phyloP scores from a whole-genome alignment of 495 filamentous ascomycete species.

The Venustampulla echinocandica region DNA sequence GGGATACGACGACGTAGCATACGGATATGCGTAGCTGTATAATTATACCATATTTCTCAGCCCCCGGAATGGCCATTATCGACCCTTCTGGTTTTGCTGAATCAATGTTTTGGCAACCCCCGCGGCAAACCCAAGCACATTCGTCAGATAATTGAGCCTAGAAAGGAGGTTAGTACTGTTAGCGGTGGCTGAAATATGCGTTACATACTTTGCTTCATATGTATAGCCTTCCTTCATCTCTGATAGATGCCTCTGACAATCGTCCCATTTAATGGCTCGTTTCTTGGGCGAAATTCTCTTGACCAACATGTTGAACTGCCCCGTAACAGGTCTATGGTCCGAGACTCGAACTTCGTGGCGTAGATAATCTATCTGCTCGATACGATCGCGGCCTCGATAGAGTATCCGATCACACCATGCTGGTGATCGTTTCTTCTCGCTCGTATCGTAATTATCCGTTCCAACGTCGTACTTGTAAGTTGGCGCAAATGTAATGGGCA shows the following conservation, averaged over 20 bases:
- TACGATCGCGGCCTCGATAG: constrained; percentile 71
- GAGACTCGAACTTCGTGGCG: constrained; percentile 83
- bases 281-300: constrained; percentile 66
- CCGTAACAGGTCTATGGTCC: constrained; percentile 90
- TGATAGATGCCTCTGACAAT: constrained; percentile 63
- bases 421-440: constrained; percentile 89
- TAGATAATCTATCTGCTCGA: constrained; percentile 80
- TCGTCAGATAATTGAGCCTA: constrained; percentile 19
- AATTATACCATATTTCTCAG: too few relatives aligned
- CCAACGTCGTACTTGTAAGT: constrained; percentile 99
- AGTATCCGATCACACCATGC: constrained; percentile 95
- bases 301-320: constrained; percentile 66
- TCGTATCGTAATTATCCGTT: constrained; percentile 85
- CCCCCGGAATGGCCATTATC: too few relatives aligned
- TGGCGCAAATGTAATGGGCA: constrained; percentile 80
- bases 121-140: constrained; percentile 15
- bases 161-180: constrained; percentile 3
- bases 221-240: constrained; percentile 46
- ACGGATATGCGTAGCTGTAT: too few relatives aligned
- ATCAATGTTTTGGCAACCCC: constrained; percentile 15
- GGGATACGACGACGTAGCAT: too few relatives aligned
- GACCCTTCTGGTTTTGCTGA: constrained; percentile 3
- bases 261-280: constrained; percentile 56
- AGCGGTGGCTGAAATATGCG: background rate
- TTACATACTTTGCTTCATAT: constrained; percentile 19